These are phyloP conservation scores for Gomphus sp. DNA, from an alignment of 1,284 basidiomycete species.

Conservation along the genomic window DNA sequence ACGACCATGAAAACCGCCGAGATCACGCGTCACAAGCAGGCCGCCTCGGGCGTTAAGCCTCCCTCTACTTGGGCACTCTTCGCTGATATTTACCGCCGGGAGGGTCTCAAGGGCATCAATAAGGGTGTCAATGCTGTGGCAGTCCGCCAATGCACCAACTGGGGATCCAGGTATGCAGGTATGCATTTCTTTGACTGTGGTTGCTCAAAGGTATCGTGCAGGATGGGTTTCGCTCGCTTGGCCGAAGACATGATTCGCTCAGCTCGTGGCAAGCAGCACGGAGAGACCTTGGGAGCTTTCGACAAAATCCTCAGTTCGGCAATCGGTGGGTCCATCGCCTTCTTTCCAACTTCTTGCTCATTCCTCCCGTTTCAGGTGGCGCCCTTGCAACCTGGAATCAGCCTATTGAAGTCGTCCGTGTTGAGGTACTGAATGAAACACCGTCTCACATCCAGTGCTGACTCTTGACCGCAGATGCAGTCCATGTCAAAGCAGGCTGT, in stretches of 20 bases:
- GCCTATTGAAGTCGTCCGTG: slow-evolving; percentile 94
- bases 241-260: slow-evolving; percentile 80
- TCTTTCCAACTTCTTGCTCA: not conserved
- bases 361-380: slow-evolving; percentile 38
- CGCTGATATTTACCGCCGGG: slow-evolving; percentile 86
- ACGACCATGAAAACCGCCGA: slow-evolving; percentile 99
- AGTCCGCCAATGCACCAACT: slow-evolving; percentile 96
- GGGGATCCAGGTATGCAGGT: slow-evolving; percentile 82
- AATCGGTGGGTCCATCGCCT: slow-evolving; percentile 37
- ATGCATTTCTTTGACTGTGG: not conserved
- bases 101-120: slow-evolving; percentile 95
- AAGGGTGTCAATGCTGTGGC: slow-evolving; percentile 99
- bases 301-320: slow-evolving; percentile 92
- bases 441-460: not conserved
- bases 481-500: slow-evolving; percentile 83
- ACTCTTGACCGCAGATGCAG: slow-evolving; percentile 70
- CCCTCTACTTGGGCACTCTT: slow-evolving; percentile 95
- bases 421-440: slow-evolving; percentile 49
- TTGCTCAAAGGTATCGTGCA: slow-evolving; percentile 21
- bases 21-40: slow-evolving; percentile 95
- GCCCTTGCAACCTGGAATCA: slow-evolving; percentile 99
- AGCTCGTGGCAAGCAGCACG: slow-evolving; percentile 66
- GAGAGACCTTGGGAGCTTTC: slow-evolving; percentile 63
- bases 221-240: slow-evolving; percentile 95
- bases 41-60: slow-evolving; percentile 80